Base-by-base conservation (phyloP, 257 asterid genomes). In the Solanum dulcamara region DNA sequence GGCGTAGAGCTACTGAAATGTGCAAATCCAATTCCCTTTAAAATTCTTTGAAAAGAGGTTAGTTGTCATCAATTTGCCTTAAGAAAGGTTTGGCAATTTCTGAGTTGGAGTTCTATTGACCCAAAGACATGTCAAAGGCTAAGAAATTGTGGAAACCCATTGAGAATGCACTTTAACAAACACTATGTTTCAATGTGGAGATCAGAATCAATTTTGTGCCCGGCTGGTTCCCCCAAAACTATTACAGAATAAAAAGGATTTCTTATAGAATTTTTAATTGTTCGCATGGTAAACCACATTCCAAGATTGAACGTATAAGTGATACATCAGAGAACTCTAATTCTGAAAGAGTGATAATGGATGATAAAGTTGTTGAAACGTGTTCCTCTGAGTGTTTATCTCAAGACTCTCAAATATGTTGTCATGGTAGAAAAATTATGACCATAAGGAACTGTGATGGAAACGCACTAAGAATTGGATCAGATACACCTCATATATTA, bases 101-200 rank as follows among this genome's bases (percentile, higher is more conserved):
- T n/a, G n/a, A n/a, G n/a, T n/a, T n/a, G n/a, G n/a, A n/a, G n/a
- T n/a, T n/a, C n/a, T n/a, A n/a, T n/a, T n/a, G n/a, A n/a, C n/a
- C n/a, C n/a, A n/a, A n/a, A n/a, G 84, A 93, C 48, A 93, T 91
- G 28, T 87, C 91, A 0, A 93, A 90, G 90, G 98, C 98, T 3
- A 98, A 94, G 88, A 93, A 92, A 66, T 91, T 93, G 4, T 94
- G 98, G 99, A 94, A 96, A 89, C 86, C 83, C 81, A 94, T 94
- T 26, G 97, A 98, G 4, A 89, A 92, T 67, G 93, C 95, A 15
- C 95, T 96, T 79, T 98, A 96, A 85, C 88, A 83, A 18, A 85
- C 89, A 42, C 90, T 96, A 28, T 95, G 94, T 48, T 89, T 89
- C 85, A 94, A 92, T 68, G 93, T 96, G 53, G 98, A 96, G 85